These are phyloP conservation scores for Aspergillus pseudoviridinutans DNA, from an alignment of 2,329 filamentous ascomycete species.

Conservation along the genomic window DNA sequence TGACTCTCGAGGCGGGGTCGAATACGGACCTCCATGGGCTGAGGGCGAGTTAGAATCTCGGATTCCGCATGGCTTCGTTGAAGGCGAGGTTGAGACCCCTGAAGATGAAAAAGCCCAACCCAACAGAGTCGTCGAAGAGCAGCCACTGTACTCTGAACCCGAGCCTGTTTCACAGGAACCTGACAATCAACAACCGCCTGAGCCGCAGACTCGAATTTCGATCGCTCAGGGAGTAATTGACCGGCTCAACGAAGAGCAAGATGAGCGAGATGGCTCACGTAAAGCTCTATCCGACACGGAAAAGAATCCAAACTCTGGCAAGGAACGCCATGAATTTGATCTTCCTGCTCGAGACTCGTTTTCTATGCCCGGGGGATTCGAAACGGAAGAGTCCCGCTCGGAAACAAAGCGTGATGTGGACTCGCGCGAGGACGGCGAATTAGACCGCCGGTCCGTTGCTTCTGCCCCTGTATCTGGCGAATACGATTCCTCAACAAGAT, in stretches of 20 bases:
- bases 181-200: neutral
- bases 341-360: neutral
- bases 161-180: slow-evolving; percentile 8
- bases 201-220: slow-evolving; percentile 8
- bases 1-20: slow-evolving; percentile 53
- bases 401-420: neutral
- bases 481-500: slow-evolving; percentile 8
- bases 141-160: slow-evolving; percentile 19
- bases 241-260: slow-evolving; percentile 18
- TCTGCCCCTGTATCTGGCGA: slow-evolving; percentile 14
- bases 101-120: slow-evolving; percentile 29
- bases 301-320: neutral
- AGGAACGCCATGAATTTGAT: neutral
- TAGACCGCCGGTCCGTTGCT: slow-evolving; percentile 17
- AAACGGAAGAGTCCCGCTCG: neutral
- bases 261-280: neutral
- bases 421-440: neutral
- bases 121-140: slow-evolving; percentile 10
- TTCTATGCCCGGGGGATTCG: neutral
- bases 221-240: slow-evolving; percentile 24
- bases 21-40: slow-evolving; percentile 50
- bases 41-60: slow-evolving; percentile 48
- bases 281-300: neutral
- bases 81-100: slow-evolving; percentile 48
- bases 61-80: slow-evolving; percentile 40